Evolutionary conservation across 73 alveolate genomes (phyloP).

Genomic region (Tetrahymena thermophila): DNA sequence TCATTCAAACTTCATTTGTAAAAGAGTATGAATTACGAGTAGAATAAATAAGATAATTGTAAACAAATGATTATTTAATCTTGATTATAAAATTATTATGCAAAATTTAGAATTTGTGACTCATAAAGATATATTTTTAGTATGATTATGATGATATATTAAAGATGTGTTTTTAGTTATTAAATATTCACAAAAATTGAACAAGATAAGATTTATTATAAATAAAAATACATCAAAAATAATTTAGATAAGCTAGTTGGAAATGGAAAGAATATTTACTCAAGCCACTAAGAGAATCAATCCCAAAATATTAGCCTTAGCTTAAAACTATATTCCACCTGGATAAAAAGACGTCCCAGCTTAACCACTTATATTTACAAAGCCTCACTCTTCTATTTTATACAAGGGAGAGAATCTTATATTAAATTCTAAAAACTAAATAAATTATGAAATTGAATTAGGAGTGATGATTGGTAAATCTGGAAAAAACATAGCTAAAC

Average conservation of each 20-base stretch:
- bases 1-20: no score
- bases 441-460: constrained; percentile 9
- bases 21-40: no score
- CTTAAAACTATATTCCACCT: constrained; percentile 62
- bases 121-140: neutral
- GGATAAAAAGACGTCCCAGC: constrained; percentile 57
- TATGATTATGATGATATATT: neutral
- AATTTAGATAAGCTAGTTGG: neutral
- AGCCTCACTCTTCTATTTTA: constrained; percentile 50
- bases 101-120: neutral
- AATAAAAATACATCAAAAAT: neutral
- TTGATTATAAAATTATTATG: no score
- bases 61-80: no score
- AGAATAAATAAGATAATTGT: no score
- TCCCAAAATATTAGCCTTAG: constrained; percentile 61
- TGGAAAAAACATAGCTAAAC: constrained; percentile 45
- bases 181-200: neutral
- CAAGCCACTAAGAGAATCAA: constrained; percentile 15
- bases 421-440: neutral
- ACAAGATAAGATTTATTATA: no score
- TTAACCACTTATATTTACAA: constrained; percentile 53
- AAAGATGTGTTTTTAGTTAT: neutral
- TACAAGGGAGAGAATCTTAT: neutral
- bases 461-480: constrained; percentile 60
- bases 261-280: constrained; percentile 29